Conservation (phyloP, 1,139 yeast genomes). For the Nakaseomyces glabratus region DNA sequence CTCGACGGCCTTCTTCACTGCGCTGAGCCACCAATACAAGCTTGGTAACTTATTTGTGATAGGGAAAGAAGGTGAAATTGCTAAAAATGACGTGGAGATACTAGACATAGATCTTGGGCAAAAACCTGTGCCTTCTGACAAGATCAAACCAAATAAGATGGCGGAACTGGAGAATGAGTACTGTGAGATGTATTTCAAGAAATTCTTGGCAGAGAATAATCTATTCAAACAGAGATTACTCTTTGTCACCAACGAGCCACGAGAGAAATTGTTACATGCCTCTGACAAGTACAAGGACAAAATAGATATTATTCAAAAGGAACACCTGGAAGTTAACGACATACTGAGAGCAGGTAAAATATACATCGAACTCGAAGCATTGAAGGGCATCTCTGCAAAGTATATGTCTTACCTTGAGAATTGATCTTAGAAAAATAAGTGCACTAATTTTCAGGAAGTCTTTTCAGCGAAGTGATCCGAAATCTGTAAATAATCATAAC, state of each 20-base stretch:
- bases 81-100: constrained; percentile 22
- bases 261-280: constrained; percentile 28
- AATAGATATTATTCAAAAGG: constrained; percentile 63
- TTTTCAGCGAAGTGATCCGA: no score
- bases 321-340: constrained; percentile 78
- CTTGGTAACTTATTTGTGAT: constrained; percentile 62
- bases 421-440: no score
- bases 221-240: constrained; percentile 50
- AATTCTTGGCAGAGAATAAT: constrained; percentile 51
- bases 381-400: constrained; percentile 23
- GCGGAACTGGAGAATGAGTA: constrained; percentile 24
- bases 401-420: neutral
- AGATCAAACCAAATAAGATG: constrained; percentile 1
- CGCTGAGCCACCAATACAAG: constrained; percentile 72
- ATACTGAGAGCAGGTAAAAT: constrained; percentile 71
- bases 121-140: constrained; percentile 14
- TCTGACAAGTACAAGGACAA: constrained; percentile 40
- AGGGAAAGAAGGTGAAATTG: constrained; percentile 36
- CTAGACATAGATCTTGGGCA: constrained; percentile 33
- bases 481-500: no score
- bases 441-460: no score
- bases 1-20: constrained; percentile 66
- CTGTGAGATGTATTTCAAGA: constrained; percentile 44
- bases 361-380: constrained; percentile 64
- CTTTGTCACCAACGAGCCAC: constrained; percentile 41